These are phyloP conservation scores for Tricholoma matsutake DNA, from an alignment of 768 basidiomycete genomes.

Conservation along the genomic window DNA sequence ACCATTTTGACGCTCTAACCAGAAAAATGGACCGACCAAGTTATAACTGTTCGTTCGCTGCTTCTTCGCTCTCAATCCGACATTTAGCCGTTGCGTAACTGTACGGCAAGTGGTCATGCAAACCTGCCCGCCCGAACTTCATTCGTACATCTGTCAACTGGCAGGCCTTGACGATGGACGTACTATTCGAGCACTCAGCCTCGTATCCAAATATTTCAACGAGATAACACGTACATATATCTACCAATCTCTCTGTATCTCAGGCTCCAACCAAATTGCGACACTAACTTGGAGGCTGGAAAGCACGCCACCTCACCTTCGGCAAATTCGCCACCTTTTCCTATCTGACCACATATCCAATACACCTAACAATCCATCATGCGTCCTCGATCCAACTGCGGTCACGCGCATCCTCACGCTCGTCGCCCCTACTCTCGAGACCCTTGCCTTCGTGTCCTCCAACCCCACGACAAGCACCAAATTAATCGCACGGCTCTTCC, in stretches of 20 bases:
- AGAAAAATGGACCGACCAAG: not conserved
- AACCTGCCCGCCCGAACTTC: conserved; percentile 41
- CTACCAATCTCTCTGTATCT: conserved; percentile 37
- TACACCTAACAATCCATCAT: conserved; percentile 8
- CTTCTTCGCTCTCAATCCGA: not conserved
- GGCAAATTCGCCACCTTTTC: conserved; percentile 43
- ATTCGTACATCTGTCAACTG: conserved; percentile 41
- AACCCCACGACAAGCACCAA: conserved; percentile 35
- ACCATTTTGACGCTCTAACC: conserved; percentile 11
- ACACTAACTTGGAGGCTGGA: conserved; percentile 30
- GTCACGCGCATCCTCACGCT: conserved; percentile 34
- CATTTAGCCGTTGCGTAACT: not conserved
- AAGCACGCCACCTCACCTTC: conserved; percentile 31
- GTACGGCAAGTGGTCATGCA: conserved; percentile 25
- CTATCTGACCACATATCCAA: conserved; percentile 27
- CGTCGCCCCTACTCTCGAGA: conserved; percentile 39
- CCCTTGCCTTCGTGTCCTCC: conserved; percentile 35
- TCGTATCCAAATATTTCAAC: conserved; percentile 39
- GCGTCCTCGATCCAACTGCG: conserved; percentile 10
- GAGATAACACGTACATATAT: conserved; percentile 36
- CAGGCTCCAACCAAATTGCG: conserved; percentile 24
- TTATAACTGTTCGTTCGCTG: not conserved
- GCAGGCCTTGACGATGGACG: conserved; percentile 39
- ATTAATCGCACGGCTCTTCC: conserved; percentile 41
- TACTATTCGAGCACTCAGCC: conserved; percentile 34